Percentiles rank a stretch among this genome's conserved stretches.
Evolutionary conservation across 176 grass and related monocot genomes (phyloP).

Genomic region (Avena insularis): DNA sequence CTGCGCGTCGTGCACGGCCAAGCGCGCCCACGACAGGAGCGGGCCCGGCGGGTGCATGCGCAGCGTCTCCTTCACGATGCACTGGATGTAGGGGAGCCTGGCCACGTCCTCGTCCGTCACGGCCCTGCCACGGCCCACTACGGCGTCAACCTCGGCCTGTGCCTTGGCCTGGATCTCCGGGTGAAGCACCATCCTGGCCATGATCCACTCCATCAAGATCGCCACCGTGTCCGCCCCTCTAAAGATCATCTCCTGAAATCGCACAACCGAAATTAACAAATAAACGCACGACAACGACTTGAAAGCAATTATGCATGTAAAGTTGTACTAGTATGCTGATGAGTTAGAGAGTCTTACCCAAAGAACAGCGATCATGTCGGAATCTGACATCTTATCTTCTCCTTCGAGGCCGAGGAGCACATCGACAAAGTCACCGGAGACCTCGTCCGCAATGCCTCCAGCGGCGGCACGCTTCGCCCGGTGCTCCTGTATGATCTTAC

Average conservation of each 20-base stretch:
- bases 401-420: conserved; percentile 63
- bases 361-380: conserved; percentile 81
- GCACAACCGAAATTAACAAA: neutral
- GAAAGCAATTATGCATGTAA: neutral
- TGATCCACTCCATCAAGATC: conserved; percentile 80
- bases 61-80: conserved; percentile 77
- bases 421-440: conserved; percentile 61
- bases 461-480: conserved; percentile 16
- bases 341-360: conserved; percentile 56
- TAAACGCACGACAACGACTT: neutral
- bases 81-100: conserved; percentile 66
- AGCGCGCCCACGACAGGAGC: conserved; percentile 83
- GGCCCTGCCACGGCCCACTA: conserved; percentile 26
- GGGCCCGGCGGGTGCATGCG: conserved; percentile 87
- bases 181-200: conserved; percentile 82
- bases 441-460: neutral
- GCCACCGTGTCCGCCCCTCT: conserved; percentile 82
- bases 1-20: conserved; percentile 66
- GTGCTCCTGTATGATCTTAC: conserved; percentile 62
- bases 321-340: no score
- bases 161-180: conserved; percentile 78
- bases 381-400: conserved; percentile 76
- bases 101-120: conserved; percentile 61
- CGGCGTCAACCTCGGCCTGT: conserved; percentile 60
- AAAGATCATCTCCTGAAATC: conserved; percentile 87